Evolutionary conservation across 2,329 filamentous ascomycete genomes (phyloP).

Genomic region (Ophiostoma angusticollis): DNA sequence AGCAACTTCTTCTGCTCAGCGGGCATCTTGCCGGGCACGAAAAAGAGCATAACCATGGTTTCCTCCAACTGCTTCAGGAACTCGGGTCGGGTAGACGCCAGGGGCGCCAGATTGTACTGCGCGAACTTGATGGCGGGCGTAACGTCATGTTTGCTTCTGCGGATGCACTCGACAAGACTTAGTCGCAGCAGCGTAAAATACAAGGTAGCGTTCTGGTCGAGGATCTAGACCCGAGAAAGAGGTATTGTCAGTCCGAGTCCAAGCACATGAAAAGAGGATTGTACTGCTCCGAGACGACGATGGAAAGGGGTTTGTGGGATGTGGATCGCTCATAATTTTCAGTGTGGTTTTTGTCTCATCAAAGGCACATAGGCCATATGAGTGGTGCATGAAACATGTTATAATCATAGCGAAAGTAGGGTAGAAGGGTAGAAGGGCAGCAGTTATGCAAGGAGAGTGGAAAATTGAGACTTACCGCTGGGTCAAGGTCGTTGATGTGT

Average conservation of each 20-base stretch:
- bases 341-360: slow-evolving; percentile 73
- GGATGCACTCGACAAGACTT: slow-evolving; percentile 88
- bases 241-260: slow-evolving; percentile 18
- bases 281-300: neutral
- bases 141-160: slow-evolving; percentile 65
- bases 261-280: slow-evolving; percentile 2
- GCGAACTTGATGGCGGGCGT: slow-evolving; percentile 74
- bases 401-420: slow-evolving; percentile 68
- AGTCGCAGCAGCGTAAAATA: slow-evolving; percentile 85
- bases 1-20: slow-evolving; percentile 65
- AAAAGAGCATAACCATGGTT: slow-evolving; percentile 86
- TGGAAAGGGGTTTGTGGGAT: slow-evolving; percentile 2
- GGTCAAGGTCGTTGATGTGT: slow-evolving; percentile 77
- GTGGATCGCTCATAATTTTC: slow-evolving; percentile 49
- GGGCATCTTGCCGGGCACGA: slow-evolving; percentile 66
- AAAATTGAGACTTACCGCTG: slow-evolving; percentile 56
- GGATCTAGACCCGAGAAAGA: slow-evolving; percentile 48
- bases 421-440: neutral
- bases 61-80: slow-evolving; percentile 81
- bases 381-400: slow-evolving; percentile 99
- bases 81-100: slow-evolving; percentile 65
- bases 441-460: neutral
- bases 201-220: slow-evolving; percentile 69
- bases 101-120: slow-evolving; percentile 71
- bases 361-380: slow-evolving; percentile 77